Percentiles rank a stretch among this genome's conserved stretches.
Evolutionary conservation across 768 basidiomycete species (phyloP).

Genomic region (Coprinellus micaceus): DNA sequence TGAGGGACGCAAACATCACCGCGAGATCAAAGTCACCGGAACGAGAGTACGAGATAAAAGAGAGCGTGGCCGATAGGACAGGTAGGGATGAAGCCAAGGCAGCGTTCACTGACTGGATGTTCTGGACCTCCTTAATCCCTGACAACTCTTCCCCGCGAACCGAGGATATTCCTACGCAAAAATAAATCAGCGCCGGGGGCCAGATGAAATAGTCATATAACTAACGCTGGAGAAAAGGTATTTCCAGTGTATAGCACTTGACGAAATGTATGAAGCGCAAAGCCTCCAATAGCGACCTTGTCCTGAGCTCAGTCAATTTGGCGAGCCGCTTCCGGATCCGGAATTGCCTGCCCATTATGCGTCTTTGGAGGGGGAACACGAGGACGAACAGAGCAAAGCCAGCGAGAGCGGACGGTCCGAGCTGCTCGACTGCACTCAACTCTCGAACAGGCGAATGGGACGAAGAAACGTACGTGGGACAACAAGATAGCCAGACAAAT

Average conservation of each 20-base stretch:
- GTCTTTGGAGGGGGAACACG: conserved; percentile 58
- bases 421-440: conserved; percentile 27
- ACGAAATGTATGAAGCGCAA: conserved; percentile 65
- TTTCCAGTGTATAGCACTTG: conserved; percentile 72
- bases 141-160: conserved; percentile 54
- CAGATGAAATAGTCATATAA: conserved; percentile 11
- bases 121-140: conserved; percentile 53
- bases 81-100: conserved; percentile 58
- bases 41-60: conserved; percentile 62
- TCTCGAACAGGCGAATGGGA: not conserved
- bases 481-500: conserved; percentile 59
- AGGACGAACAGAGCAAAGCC: conserved; percentile 66
- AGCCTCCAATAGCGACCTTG: conserved; percentile 62
- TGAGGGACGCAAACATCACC: conserved; percentile 62
- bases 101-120: conserved; percentile 57
- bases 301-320: conserved; percentile 59
- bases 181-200: not conserved
- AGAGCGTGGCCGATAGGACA: conserved; percentile 59
- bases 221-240: conserved; percentile 61
- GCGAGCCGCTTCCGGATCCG: conserved; percentile 50
- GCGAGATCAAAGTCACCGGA: conserved; percentile 57
- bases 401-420: conserved; percentile 66
- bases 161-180: conserved; percentile 43
- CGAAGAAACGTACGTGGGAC: conserved; percentile 48
- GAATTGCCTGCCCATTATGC: conserved; percentile 58